A percentile compares a stretch with the other conserved stretches of the same genome.
Evolutionary conservation across 257 asterid species (phyloP).

Genomic region (Osmanthus fragrans): DNA sequence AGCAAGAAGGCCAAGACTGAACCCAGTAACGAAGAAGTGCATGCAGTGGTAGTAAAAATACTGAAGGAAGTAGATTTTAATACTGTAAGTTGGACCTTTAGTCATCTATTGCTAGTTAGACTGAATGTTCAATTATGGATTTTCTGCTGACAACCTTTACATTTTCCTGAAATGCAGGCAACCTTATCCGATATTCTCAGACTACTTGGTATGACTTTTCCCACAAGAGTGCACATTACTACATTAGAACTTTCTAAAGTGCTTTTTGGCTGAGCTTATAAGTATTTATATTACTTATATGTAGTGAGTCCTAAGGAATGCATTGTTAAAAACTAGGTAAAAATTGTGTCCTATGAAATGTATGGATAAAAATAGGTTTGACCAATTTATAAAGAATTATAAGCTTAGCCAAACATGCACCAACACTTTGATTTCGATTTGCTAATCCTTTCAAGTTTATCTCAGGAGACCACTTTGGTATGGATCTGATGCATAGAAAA

Average conservation of each 20-base stretch:
- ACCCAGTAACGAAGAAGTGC: slow-evolving; percentile 72
- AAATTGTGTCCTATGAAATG: not conserved
- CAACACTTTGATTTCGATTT: not conserved
- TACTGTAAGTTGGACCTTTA: slow-evolving; percentile 52
- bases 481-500: slow-evolving; percentile 70
- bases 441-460: slow-evolving; percentile 17
- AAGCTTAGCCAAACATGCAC: not conserved
- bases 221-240: not conserved
- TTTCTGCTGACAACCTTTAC: slow-evolving; percentile 19
- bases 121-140: slow-evolving; percentile 3
- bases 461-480: slow-evolving; percentile 67
- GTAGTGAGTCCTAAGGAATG: not conserved
- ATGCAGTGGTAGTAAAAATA: slow-evolving; percentile 50
- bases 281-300: not conserved
- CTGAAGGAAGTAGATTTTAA: slow-evolving; percentile 87
- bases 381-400: not conserved
- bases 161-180: slow-evolving; percentile 55
- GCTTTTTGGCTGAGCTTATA: not conserved
- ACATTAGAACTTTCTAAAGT: not conserved
- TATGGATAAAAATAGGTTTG: not conserved
- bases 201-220: slow-evolving; percentile 68
- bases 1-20: slow-evolving; percentile 44
- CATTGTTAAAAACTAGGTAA: too few relatives aligned
- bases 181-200: slow-evolving; percentile 81
- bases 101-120: not conserved